phyloP scores from a whole-genome alignment of 805 yeast genomes.

The Teunomyces stri region DNA sequence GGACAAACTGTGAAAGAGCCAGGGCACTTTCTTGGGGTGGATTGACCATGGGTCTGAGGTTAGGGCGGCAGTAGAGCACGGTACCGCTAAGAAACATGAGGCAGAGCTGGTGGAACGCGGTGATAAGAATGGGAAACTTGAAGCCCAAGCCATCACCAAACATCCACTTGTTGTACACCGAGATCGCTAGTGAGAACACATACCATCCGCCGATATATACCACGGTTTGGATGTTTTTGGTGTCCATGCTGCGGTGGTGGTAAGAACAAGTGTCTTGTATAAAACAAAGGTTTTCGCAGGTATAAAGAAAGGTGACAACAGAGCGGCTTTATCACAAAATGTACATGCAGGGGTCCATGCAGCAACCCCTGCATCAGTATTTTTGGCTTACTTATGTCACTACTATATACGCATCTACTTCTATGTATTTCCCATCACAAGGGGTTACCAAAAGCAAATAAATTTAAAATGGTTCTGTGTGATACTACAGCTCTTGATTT shows the following conservation, averaged over 20 bases:
- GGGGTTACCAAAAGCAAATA: too few species aligned
- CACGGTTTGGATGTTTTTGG: conserved; percentile 16
- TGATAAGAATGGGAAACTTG: conserved; percentile 79
- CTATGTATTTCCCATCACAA: too few species aligned
- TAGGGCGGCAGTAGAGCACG: conserved; percentile 46
- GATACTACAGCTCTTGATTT: conserved; percentile 73
- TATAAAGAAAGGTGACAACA: too few species aligned
- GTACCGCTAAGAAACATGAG: conserved; percentile 53
- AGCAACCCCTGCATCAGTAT: too few species aligned
- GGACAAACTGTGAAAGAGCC: conserved; percentile 13
- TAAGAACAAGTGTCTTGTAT: neutral
- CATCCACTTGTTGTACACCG: conserved; percentile 96
- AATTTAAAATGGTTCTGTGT: too few species aligned
- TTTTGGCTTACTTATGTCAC: too few species aligned
- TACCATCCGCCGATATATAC: conserved; percentile 62
- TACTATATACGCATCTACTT: too few species aligned
- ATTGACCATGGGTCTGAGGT: conserved; percentile 40
- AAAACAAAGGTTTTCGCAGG: too few species aligned
- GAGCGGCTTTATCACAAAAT: too few species aligned
- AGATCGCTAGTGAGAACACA: conserved; percentile 61
- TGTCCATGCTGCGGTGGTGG: conserved; percentile 1
- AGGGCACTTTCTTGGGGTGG: neutral
- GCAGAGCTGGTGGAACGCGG: conserved; percentile 79
- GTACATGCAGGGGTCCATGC: too few species aligned
- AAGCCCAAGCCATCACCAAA: conserved; percentile 76